A percentile compares a stretch with the other conserved stretches of the same genome.
phyloP scores from a whole-genome alignment of 176 grass and related monocot species.

The Stipa capillata region DNA sequence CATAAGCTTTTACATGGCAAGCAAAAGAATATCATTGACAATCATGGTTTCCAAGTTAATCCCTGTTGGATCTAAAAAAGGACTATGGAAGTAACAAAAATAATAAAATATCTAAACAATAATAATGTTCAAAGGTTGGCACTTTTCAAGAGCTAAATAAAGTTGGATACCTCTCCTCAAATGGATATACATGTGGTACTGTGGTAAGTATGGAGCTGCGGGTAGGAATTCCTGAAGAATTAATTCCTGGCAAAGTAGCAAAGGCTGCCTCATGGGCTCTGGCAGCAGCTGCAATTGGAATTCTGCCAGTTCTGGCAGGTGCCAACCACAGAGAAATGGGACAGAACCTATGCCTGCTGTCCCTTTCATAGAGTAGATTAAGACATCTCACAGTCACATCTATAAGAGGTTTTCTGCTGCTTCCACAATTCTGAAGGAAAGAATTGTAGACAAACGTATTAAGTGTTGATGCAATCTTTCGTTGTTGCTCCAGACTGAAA shows the following conservation, averaged over 20 bases:
- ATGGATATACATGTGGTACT: conserved; percentile 93
- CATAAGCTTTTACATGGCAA: background rate
- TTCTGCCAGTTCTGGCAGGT: conserved; percentile 66
- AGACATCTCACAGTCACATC: conserved; percentile 81
- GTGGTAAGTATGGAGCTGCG: conserved; percentile 65
- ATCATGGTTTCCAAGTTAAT: background rate
- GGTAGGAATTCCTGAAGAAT: conserved; percentile 37
- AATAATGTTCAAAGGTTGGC: background rate
- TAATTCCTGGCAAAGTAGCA: conserved; percentile 30
- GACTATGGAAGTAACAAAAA: background rate
- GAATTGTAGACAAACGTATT: conserved; percentile 98
- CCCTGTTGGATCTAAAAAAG: background rate
- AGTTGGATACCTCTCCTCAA: conserved; percentile 77
- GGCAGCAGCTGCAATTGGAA: conserved; percentile 74
- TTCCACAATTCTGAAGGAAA: conserved; percentile 50
- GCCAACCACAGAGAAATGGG: conserved; percentile 77
- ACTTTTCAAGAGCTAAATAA: background rate
- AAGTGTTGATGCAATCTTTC: conserved; percentile 70
- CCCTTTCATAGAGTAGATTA: conserved; percentile 93
- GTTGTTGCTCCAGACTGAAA: conserved; percentile 69
- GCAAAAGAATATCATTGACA: background rate
- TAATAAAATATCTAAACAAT: background rate
- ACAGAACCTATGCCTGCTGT: conserved; percentile 83
- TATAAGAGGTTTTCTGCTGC: conserved; percentile 43
- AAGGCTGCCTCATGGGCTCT: conserved; percentile 82